Base-by-base conservation (phyloP, 2,329 filamentous ascomycete genomes). In the Thermochaetoides dissita region DNA sequence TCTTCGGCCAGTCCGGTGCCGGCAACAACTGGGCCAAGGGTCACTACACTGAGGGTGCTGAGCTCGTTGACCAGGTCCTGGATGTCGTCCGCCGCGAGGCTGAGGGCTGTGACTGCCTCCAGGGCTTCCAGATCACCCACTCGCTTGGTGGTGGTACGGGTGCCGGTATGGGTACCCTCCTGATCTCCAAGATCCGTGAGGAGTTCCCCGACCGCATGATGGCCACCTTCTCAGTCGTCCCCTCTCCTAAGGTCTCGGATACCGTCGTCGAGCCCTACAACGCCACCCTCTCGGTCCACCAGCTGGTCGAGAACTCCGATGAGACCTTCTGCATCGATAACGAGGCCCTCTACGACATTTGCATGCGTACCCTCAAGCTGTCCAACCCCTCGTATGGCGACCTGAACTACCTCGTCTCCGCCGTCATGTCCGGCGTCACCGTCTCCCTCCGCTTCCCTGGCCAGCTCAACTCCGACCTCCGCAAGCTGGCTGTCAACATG, bases 1-100 rank as follows among this genome's bases (percentile, higher is more conserved):
- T 96, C 63, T 96, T 96, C 68, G 91, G 91, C 59, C 91, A 96
- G 75, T 96, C 91, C 59, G 89, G 91, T 78, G 91, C 91, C 66
- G 91, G 91, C 72, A 98, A 98, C 86, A 96, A 96, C 81, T 98
- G 91, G 91, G 91, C 91, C 69, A 98, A 96, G 82, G 91, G 91
- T 72, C 91, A 98, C 68, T 98, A 98, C 79, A 98, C 91, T 53
- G 91, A 98, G 75, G 91, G 91, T 79, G 91, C 91, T 57, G 91
- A 98, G 74, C 79, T 96, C 51, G 91, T 98, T 56, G 91, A 98
- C 74, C 78, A 95, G 62, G 91, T 98, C 56, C 80, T 98, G 57
- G 91, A 96, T 64, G 91, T 98, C 54, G 89, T 98, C 63, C 91
- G 91, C 64, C 89, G 91, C 60, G 91, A 98, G 77, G 89, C 91